Percentiles rank a stretch among this genome's conserved stretches.
Conservation (phyloP, 371 early-diverging fungal genomes). For the Thermomucor indicae-seudaticae region DNA sequence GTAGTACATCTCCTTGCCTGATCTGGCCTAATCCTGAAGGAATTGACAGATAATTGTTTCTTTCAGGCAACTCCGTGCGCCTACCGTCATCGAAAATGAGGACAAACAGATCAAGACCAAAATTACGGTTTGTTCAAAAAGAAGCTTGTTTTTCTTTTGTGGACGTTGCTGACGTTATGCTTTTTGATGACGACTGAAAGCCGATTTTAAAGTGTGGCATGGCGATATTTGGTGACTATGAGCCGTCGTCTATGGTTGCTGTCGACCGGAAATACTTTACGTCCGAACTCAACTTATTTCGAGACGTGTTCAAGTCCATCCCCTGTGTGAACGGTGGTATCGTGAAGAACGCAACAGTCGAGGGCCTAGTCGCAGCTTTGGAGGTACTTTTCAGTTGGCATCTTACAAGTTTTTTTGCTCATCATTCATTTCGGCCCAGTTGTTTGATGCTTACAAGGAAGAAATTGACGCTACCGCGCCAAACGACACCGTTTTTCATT, state of each 20-base stretch:
- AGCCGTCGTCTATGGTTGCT: conserved; percentile 48
- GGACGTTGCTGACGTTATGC: background rate
- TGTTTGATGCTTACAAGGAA: conserved; percentile 55
- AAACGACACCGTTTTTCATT: conserved; percentile 49
- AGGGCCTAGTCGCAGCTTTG: conserved; percentile 62
- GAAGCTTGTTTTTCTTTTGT: background rate
- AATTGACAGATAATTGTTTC: background rate
- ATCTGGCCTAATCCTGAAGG: background rate
- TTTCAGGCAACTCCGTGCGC: conserved; percentile 50
- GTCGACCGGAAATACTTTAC: conserved; percentile 57
- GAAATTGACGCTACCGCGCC: conserved; percentile 14
- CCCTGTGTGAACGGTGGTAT: conserved; percentile 57
- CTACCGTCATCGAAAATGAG: conserved; percentile 48
- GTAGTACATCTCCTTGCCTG: too few relatives aligned
- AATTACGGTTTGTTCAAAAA: conserved; percentile 40
- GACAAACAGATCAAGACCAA: conserved; percentile 51
- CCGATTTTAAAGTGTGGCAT: conserved; percentile 60
- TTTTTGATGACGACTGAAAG: conserved; percentile 17
- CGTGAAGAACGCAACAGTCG: conserved; percentile 55
- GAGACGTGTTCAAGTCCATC: conserved; percentile 48
- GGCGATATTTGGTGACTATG: conserved; percentile 65
- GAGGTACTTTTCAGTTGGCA: conserved; percentile 35
- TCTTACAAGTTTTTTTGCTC: background rate
- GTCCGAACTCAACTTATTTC: conserved; percentile 46
- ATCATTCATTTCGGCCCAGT: conserved; percentile 13